Evolutionary conservation across 257 asterid genomes (phyloP).

Genomic region (Anisodus tanguticus): DNA sequence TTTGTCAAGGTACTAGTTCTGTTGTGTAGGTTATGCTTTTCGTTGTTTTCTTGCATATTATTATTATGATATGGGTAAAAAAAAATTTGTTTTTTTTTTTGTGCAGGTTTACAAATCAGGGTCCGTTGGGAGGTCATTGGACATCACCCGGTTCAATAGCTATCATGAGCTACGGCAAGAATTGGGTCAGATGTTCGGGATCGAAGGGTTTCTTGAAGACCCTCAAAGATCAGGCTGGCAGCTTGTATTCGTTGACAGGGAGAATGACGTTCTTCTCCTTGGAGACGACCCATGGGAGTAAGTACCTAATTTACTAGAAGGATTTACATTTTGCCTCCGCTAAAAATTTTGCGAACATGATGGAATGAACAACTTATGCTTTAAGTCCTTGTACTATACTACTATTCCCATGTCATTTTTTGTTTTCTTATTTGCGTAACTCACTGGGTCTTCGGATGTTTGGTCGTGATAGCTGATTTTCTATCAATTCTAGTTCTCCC

Average conservation of each 20-base stretch:
- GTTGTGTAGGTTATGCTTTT: not conserved
- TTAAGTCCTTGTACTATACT: not conserved
- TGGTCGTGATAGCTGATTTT: not conserved
- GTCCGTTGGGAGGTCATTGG: conserved; percentile 91
- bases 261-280: conserved; percentile 96
- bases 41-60: conserved; percentile 4
- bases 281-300: conserved; percentile 99
- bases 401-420: not conserved
- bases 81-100: not conserved
- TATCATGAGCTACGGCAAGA: conserved; percentile 90
- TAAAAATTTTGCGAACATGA: not conserved
- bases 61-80: conserved; percentile 1
- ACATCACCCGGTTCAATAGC: conserved; percentile 89
- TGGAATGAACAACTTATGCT: not conserved
- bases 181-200: conserved; percentile 90
- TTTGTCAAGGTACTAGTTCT: conserved; percentile 72
- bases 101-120: conserved; percentile 81
- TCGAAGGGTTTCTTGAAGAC: conserved; percentile 94
- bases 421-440: not conserved
- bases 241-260: conserved; percentile 99
- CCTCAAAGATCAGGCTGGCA: conserved; percentile 99
- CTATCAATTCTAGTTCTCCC: too few relatives aligned
- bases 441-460: not conserved
- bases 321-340: not conserved
- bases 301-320: conserved; percentile 37